Evolutionary conservation across 1,284 basidiomycete species (phyloP), one percentile per base, ranked within the genome.

Genomic region (Microbotryum lychnidis-dioicae): DNA sequence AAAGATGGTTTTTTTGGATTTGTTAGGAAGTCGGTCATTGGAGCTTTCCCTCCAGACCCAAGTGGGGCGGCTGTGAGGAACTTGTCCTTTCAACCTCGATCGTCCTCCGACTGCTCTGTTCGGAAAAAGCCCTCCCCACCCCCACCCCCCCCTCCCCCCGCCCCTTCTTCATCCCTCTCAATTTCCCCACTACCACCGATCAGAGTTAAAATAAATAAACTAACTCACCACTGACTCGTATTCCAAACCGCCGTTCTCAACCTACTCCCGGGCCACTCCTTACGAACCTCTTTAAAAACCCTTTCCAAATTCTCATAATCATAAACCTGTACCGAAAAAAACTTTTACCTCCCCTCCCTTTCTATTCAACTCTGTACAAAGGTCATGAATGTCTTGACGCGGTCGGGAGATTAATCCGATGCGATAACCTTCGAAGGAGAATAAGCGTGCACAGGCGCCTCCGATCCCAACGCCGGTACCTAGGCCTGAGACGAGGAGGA

Each of bases 201-300:
- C 58, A 6, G n/a, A n/a, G n/a, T n/a, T 3, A 9, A 47, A 4
- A 1, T 3, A n/a, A 44, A 4, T n/a, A n/a, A n/a, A n/a, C n/a
- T n/a, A 8, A 44, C 55, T 20, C 12, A 63, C 64, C 66, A 68
- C 29, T 68, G 66, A 2, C 54, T 49, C 7, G 66, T 66, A 55
- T 68, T 68, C 66, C 66, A 68, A 18, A 66, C 54, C 16, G 58
- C 56, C 6, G 47, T 29, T 16, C 58, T 65, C 50, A 68, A 21
- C 29, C 64, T 23, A 6, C 53, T 54, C 7, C 61, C 64, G 0
- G 59, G 64, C 66, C 66, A 68, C 4, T 6, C 4, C n/a, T 52
- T 1, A 25, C 45, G 20, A 6, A 68, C 25, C 2, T 20, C 16
- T 8, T 47, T 44, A 45, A 68, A 65, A 3, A 65, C 63, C 6